Evolutionary conservation across 257 asterid species (phyloP), one percentile per base, ranked within the genome.

Genomic region (Solanum gracilifrons): DNA sequence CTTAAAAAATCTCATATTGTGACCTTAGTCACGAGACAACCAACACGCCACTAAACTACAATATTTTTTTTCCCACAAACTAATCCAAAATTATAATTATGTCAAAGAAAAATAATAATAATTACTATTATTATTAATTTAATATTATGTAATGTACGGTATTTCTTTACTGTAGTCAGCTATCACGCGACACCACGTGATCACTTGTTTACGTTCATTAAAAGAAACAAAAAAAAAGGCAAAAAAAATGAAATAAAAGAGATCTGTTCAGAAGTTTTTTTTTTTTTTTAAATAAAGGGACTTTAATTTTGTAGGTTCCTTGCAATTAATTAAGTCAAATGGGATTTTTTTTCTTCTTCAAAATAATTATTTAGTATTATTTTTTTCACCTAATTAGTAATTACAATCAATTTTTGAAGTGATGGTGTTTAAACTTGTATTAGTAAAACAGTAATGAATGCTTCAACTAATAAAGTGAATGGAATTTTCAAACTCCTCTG

Each of bases 161-260:
- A 89, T 87, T 55, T 91, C 91, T 90, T 58, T 80, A 80, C 87
- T 32, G 37, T 87, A 85, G 91, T 90, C 92, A 88, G 87, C 88
- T 91, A 92, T 94, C 98, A 94, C 94, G 96, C 94, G 94, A 90
- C 91, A 80, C 91, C 96, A 94, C 94, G 96, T 93, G 97, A 92
- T 90, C 91, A 84, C 90, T 74, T 90, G 85, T 88, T 84, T 86
- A 83, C 85, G 16, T 36, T 27, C 7, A 84, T 33, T 25, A 60
- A 64, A 88, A 39, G 58, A 76, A 62, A 21, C 48, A 23, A 51
- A 74, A 12, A 60, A 11, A 43, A 41, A 9, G 3, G 4, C 9
- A 6, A 20, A 23, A 29, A 35, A 37, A 43, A 39, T 6, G 39
- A 39, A 10, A 33, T 13, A 4, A 86, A 85, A 25, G 68, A 82